Evolutionary conservation across 2,329 filamentous ascomycete genomes (phyloP), one percentile per base, ranked within the genome.

Genomic region (Alternaria solani): DNA sequence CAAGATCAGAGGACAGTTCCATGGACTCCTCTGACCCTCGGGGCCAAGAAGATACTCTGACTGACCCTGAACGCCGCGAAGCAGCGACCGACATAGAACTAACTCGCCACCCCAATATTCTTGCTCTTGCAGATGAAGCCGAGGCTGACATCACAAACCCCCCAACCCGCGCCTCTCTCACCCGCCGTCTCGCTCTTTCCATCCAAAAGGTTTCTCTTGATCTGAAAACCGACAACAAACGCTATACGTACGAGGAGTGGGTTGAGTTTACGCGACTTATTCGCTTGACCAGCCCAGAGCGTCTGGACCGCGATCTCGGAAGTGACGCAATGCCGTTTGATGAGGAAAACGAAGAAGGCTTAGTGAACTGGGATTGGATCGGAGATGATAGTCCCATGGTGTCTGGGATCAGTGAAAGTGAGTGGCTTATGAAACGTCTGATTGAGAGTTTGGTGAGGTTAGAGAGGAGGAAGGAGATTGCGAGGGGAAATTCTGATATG

Each of bases 211-310:
- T 92, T 1, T 87, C 88, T 1, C 81, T 86, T 48, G 87, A 95
- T 71, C 80, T 91, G 34, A 85, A 86, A 18, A 77, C 81, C 44
- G 78, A 83, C 5, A 84, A 86, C 2, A 88, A 88, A 56, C 85
- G 84, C 55, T 97, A 97, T 75, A 84, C 82, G 0, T 97, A 93
- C 64, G 88, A 93, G 66, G 90, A 96, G 74, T 96, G 93, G 94
- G 90, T 91, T 0, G 91, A 92, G 81, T 95, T 92, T 68, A 89
- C 94, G 7, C 86, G 87, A 23, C 83, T 97, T 32, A 91, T 96
- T 38, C 81, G 85, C 2, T 88, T 89, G 65, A 81, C 81, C 1
- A 69, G 65, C 4, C 66, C 62, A 2, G 53, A 59, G 9, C 65
- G 63, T 0, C 43, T 70, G 3, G 57, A 69, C 34, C 54, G 52